Conservation (phyloP, 441 rosid species). For the Gossypium aridum region DNA sequence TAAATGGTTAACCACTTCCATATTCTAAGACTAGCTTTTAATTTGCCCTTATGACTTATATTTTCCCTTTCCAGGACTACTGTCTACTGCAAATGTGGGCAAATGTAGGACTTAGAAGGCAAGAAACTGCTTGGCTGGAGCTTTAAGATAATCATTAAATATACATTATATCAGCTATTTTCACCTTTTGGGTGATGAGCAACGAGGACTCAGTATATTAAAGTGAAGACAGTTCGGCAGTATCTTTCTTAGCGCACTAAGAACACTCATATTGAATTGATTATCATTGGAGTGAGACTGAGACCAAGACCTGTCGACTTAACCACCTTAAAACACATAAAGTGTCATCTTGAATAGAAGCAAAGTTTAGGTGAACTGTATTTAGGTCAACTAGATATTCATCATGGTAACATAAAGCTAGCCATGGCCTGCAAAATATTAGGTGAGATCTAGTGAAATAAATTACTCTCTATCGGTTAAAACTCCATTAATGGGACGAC, state of each 20-base stretch:
- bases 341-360: background rate
- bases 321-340: background rate
- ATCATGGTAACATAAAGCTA: background rate
- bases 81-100: background rate
- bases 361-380: slow-evolving; percentile 4
- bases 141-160: background rate
- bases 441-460: background rate
- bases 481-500: background rate
- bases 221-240: too few species aligned
- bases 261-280: too few species aligned
- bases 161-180: background rate
- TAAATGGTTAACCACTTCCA: background rate
- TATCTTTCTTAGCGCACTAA: too few species aligned
- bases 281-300: background rate
- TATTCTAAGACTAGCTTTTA: background rate
- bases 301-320: background rate
- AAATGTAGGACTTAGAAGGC: slow-evolving; percentile 17
- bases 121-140: slow-evolving; percentile 10
- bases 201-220: too few species aligned
- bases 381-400: background rate
- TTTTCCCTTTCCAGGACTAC: background rate
- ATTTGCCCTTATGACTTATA: background rate
- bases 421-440: background rate
- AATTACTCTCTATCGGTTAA: background rate
- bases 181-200: too few species aligned